Conservation (phyloP, 2,329 filamentous ascomycete species). For the Alternaria gaisen region DNA sequence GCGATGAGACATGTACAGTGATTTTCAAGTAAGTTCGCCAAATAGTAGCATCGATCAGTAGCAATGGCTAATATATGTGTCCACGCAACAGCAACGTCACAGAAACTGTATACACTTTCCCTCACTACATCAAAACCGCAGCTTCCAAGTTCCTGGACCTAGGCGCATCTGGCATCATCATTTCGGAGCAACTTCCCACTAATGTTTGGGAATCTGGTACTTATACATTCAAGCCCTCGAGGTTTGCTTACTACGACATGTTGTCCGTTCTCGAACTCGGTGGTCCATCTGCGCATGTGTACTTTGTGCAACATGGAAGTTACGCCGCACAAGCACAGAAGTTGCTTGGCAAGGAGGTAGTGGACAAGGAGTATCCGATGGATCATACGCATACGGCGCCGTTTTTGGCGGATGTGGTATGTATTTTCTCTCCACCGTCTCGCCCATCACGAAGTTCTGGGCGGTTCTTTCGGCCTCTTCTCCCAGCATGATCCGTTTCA, state of each 20-base stretch:
- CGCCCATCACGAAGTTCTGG: neutral
- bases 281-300: constrained; percentile 26
- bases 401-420: constrained; percentile 29
- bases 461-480: neutral
- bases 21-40: neutral
- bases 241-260: neutral
- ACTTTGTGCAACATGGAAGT: constrained; percentile 65
- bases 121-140: constrained; percentile 66
- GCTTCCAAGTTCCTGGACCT: constrained; percentile 61
- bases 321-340: constrained; percentile 59
- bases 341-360: constrained; percentile 23
- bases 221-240: neutral
- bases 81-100: constrained; percentile 45
- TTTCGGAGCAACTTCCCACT: constrained; percentile 64
- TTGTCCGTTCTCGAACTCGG: constrained; percentile 63
- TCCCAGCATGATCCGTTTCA: too few species aligned
- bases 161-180: constrained; percentile 65
- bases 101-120: constrained; percentile 68
- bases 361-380: constrained; percentile 34
- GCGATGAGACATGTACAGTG: neutral
- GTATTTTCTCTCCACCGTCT: neutral
- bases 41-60: neutral
- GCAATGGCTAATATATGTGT: neutral
- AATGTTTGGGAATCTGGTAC: neutral
- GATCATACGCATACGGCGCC: constrained; percentile 39